Evolutionary conservation across 108 stramenopile species (phyloP).

Genomic region (Nannochloropsis oceanica): DNA sequence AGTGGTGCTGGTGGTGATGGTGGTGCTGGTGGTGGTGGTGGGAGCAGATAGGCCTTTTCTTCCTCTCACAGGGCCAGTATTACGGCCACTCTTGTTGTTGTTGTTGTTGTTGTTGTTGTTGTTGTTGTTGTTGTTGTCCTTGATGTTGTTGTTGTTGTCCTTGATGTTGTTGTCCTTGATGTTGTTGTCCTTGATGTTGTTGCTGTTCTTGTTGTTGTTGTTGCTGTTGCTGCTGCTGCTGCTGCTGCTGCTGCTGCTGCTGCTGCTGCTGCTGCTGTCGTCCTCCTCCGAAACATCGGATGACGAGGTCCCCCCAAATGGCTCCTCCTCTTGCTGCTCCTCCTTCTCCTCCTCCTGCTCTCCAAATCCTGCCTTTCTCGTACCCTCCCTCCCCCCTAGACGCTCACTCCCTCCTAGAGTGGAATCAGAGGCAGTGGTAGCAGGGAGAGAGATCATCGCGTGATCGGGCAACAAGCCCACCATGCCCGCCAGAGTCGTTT

Average conservation of each 20-base stretch:
- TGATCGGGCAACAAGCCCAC: conserved; percentile 29
- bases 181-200: not conserved
- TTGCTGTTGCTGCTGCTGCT: not conserved
- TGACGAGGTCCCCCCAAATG: not conserved
- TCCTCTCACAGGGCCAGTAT: not conserved
- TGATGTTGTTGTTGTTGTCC: not conserved
- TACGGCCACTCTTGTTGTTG: not conserved
- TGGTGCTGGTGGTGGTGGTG: too few species aligned
- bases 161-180: not conserved
- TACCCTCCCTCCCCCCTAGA: not conserved
- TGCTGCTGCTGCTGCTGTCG: not conserved
- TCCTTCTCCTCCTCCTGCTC: not conserved
- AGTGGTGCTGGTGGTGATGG: too few species aligned
- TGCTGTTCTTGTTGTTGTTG: not conserved
- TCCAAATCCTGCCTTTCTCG: not conserved
- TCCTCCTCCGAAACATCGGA: not conserved
- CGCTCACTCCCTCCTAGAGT: not conserved
- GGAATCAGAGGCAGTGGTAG: conserved; percentile 12
- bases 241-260: not conserved
- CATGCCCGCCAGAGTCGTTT: conserved; percentile 39
- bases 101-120: not conserved
- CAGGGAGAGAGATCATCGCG: not conserved
- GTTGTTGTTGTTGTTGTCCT: not conserved
- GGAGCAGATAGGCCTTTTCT: not conserved
- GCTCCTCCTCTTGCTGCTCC: not conserved